Evolutionary conservation across 495 filamentous ascomycete species (phyloP), one percentile per base, ranked within the genome.

Genomic region (Amphirosellinia nigrospora): DNA sequence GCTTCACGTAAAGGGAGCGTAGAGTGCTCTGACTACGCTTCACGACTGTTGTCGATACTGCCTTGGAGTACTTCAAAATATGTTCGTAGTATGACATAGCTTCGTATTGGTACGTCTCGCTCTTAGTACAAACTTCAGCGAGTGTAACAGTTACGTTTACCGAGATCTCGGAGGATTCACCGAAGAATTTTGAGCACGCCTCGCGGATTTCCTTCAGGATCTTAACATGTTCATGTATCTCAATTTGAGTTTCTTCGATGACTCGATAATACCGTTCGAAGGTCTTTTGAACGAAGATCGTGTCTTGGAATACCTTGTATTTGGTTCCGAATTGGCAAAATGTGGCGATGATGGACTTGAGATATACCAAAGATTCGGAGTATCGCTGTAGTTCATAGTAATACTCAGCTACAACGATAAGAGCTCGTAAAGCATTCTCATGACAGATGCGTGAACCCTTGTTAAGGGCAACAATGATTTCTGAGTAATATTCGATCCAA

Each of bases 401-500:
- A n/a, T 65, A 65, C 8, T 53, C 63, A 7, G 63, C 63, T 7
- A 65, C 63, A 19, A 65, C 46, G 34, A 65, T 65, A 9, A 65
- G 63, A 53, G 63, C 63, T 8, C 63, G 63, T 21, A 65, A 28
- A 13, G 63, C 63, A 53, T 53, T 9, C 30, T 65, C 63, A 21
- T 65, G 63, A 34, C 45, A 65, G 45, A 65, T 39, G 30, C 45
- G 63, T n/a, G 63, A 28, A 21, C 63, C 63, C n/a, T 65, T 65
- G 13, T 65, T 65, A n/a, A 65, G n/a, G 10, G 45, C 41, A 15
- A 65, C 46, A 34, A 52, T 23, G 32, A 65, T 65, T 21, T 65
- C 63, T 0, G 63, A 65, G 32, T 65, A 65, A 19, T 65, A 65
- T n/a, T 65, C 63, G 19, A 65, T 65, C 63, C 63, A 65, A 30